Conservation (phyloP, 78 protist genomes). For the Dictyostelium firmibasis region DNA sequence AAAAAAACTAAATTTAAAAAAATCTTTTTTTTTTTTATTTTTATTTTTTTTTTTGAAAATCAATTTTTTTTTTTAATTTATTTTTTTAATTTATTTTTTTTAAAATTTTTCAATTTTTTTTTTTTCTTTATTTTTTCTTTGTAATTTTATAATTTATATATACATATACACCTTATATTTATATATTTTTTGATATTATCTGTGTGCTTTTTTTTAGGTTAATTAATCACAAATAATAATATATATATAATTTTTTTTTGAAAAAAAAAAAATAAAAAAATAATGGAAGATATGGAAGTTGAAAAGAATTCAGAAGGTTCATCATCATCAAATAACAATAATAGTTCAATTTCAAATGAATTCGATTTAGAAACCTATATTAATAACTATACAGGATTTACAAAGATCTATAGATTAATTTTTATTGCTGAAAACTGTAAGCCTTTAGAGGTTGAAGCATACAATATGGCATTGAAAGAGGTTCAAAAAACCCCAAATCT, state of each 20-base stretch:
- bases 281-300: constrained; percentile 3
- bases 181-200: background rate
- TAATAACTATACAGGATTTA: constrained; percentile 68
- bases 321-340: background rate
- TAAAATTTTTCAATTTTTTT: too few species aligned
- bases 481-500: constrained; percentile 46
- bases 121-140: too few species aligned
- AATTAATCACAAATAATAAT: background rate
- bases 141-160: background rate
- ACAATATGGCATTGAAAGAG: constrained; percentile 30
- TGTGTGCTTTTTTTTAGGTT: background rate
- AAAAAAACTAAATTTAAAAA: too few species aligned
- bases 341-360: constrained; percentile 29
- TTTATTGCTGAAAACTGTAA: constrained; percentile 50
- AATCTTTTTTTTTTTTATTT: too few species aligned
- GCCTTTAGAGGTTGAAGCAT: constrained; percentile 44
- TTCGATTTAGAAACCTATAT: constrained; percentile 76
- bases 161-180: too few species aligned
- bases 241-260: too few species aligned
- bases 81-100: background rate
- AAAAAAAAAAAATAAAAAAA: too few species aligned
- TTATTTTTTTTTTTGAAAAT: too few species aligned
- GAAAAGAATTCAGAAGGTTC: background rate
- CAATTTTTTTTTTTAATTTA: too few species aligned
- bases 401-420: constrained; percentile 59